Evolutionary conservation across 805 yeast species (phyloP).

Genomic region (Cyberlindnera mrakii): DNA sequence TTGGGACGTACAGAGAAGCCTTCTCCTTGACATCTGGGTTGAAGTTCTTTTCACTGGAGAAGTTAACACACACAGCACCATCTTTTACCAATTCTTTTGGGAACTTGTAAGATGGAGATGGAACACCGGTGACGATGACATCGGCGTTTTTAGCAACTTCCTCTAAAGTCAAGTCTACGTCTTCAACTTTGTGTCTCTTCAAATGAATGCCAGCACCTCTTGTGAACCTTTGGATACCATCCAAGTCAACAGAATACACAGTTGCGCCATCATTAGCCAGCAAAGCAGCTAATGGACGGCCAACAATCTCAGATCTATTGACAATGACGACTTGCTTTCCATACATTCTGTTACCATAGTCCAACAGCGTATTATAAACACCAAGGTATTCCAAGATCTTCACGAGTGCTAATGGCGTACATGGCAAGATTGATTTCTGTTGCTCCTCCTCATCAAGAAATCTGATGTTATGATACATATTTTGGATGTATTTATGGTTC

Average conservation of each 20-base stretch:
- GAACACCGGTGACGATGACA: conserved; percentile 95
- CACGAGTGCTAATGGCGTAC: conserved; percentile 93
- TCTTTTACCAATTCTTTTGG: conserved; percentile 74
- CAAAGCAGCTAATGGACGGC: conserved; percentile 93
- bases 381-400: conserved; percentile 88
- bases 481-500: conserved; percentile 84
- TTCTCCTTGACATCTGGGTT: conserved; percentile 71
- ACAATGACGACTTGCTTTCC: conserved; percentile 90
- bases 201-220: conserved; percentile 87
- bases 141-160: conserved; percentile 72
- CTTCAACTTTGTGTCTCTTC: conserved; percentile 76
- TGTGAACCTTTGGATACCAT: conserved; percentile 84
- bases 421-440: conserved; percentile 83
- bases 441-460: conserved; percentile 66
- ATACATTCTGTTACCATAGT: conserved; percentile 86
- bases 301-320: conserved; percentile 94
- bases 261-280: conserved; percentile 97
- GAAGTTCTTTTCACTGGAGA: conserved; percentile 85
- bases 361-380: conserved; percentile 73
- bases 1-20: conserved; percentile 91
- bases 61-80: conserved; percentile 89
- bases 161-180: conserved; percentile 47
- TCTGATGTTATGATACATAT: conserved; percentile 90
- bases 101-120: conserved; percentile 75
- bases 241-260: conserved; percentile 86